Percentiles rank a stretch among this genome's conserved stretches.
phyloP scores from a whole-genome alignment of 2,329 filamentous ascomycete species.

The Thelonectria rubi region DNA sequence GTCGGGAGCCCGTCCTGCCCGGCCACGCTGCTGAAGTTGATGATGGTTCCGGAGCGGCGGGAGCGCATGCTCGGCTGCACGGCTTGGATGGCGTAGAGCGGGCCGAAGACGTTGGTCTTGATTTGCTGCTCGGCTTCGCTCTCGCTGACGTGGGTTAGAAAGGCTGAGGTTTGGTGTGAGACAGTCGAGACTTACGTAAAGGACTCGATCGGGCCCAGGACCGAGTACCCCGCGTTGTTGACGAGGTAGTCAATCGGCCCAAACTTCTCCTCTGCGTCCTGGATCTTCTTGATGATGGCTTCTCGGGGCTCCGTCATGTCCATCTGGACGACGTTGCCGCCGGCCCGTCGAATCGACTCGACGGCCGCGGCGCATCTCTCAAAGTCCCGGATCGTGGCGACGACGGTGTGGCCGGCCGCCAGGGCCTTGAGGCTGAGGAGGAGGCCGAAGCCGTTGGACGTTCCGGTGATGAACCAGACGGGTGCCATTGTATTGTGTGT shows the following conservation, averaged over 20 bases:
- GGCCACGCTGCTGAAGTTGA: constrained; percentile 58
- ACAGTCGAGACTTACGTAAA: constrained; percentile 38
- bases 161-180: no score
- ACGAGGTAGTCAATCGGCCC: constrained; percentile 59
- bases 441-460: constrained; percentile 38
- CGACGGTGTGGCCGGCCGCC: constrained; percentile 32
- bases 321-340: constrained; percentile 42
- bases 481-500: constrained; percentile 31
- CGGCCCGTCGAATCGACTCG: constrained; percentile 33
- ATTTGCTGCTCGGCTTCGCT: constrained; percentile 54
- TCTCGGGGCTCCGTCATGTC: constrained; percentile 41
- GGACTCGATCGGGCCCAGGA: constrained; percentile 32
- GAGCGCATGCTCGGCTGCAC: constrained; percentile 58
- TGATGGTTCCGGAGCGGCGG: constrained; percentile 52
- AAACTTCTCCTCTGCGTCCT: constrained; percentile 39
- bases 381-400: constrained; percentile 32
- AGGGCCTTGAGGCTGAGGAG: constrained; percentile 33
- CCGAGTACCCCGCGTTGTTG: constrained; percentile 59
- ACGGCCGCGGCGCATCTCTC: constrained; percentile 30
- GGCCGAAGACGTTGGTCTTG: constrained; percentile 60
- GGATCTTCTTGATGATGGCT: constrained; percentile 37
- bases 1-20: constrained; percentile 51
- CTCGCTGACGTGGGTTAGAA: constrained; percentile 36
- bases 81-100: constrained; percentile 57
- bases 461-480: constrained; percentile 40